Base-by-base conservation (phyloP, 495 filamentous ascomycete genomes). In the Apiosordaria backusii region DNA sequence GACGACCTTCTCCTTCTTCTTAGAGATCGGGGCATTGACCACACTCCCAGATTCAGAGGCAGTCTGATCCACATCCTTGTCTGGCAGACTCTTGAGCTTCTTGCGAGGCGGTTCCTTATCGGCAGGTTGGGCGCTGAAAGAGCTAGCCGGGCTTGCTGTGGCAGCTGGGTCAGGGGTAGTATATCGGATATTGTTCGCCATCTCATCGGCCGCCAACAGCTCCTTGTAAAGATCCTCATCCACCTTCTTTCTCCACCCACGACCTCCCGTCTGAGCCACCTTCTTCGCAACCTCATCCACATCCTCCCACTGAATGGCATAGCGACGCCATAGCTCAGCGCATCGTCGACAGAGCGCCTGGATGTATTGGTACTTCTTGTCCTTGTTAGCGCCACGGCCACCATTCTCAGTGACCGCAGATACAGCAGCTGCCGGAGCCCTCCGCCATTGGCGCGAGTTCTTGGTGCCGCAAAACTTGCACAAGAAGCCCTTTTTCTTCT, bases 281-380 rank as follows among this genome's bases (percentile, higher is more conserved):
- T 96, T 95, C 82, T 95, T 97, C 23, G 89, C 88, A 40, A 97
- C 84, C 68, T 98, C 95, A 63, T 98, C 95, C n/a, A 91, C 83
- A 69, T 96, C 90, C 74, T 98, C 95, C 87, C 92, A 99, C 66
- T 95, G 91, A 64, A 99, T 92, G 10, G 89, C 93, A 72, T 98
- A 98, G 65, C 93, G 90, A 35, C 95, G 86, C 95, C 95, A 99
- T 29, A 98, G 80, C 57, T 91, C 85, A 21, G 92, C 93, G 77
- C 95, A 99, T 5, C 93, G 88, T 62, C 90, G 81, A 75, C 95
- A 99, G 5, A 99, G 85, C 1, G 94, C 92, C 45, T 93, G 86
- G 16, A 93, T 86, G 21, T 93, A 86, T 71, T 88, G 85, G n/a
- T 82, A 80, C 3, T 85, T 85, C 71, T 96, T 96, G 64, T 96